These are phyloP conservation scores for Perkinsela sp. DNA, from an alignment of 208 protist genomes.

Conservation along the genomic window DNA sequence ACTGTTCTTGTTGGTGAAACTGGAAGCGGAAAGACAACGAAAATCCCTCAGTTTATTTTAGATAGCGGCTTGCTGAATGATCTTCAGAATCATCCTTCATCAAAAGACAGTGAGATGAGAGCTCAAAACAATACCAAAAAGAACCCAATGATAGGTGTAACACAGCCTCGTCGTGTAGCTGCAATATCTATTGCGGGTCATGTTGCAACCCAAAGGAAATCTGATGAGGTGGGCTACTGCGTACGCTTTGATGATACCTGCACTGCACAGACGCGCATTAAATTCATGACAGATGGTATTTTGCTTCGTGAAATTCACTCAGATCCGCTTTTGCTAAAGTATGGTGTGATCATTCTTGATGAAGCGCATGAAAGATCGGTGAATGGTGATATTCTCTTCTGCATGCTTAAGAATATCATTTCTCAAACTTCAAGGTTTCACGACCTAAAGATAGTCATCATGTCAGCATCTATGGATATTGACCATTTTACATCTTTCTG, in stretches of 20 bases:
- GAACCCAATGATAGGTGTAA: conserved; percentile 33
- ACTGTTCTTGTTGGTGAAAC: conserved; percentile 74
- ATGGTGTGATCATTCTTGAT: conserved; percentile 95
- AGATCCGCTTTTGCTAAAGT: conserved; percentile 62
- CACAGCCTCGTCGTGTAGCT: conserved; percentile 83
- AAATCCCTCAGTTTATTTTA: conserved; percentile 75
- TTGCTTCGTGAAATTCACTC: conserved; percentile 76
- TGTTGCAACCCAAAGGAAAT: conserved; percentile 56
- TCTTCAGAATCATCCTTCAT: conserved; percentile 1
- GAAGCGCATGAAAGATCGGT: conserved; percentile 97
- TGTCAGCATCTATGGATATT: conserved; percentile 94
- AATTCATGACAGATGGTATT: conserved; percentile 87
- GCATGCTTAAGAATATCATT: conserved; percentile 66
- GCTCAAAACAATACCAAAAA: neutral
- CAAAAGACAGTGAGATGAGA: neutral
- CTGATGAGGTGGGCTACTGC: conserved; percentile 63
- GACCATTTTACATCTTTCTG: conserved; percentile 89
- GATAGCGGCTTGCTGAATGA: conserved; percentile 31
- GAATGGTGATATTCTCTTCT: conserved; percentile 90
- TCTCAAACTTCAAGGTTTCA: conserved; percentile 10
- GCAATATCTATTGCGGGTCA: conserved; percentile 76
- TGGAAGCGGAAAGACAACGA: conserved; percentile 67
- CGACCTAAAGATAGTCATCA: conserved; percentile 96
- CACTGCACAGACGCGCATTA: conserved; percentile 41
- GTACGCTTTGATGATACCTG: conserved; percentile 77